Base-by-base conservation (phyloP, 805 yeast species). In the Nakazawaea holstii region DNA sequence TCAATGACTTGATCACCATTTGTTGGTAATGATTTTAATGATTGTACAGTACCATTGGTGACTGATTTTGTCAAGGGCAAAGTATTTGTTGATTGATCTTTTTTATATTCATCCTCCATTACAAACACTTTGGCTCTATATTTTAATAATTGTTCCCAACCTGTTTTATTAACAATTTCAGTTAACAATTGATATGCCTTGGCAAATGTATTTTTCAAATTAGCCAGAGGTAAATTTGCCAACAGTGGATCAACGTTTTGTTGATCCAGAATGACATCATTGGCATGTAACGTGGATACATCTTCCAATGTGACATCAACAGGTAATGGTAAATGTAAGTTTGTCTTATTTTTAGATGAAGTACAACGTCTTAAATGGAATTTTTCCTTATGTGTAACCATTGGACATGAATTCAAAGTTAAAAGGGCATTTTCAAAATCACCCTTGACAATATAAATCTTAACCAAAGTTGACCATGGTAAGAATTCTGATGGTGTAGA, bases 321-420 rank as follows among this genome's bases (percentile, higher is more conserved):
- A 3, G 95, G 94, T 37, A 84, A 69, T 0, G 95, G 95, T 37
- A 87, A 69, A 63, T 87, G 95, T 54, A 87, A 64, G 49, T 74
- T 76, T 3, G 77, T 79, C 15, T 70, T 59, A 29, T 39, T 42
- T 26, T 66, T 63, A 17, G 81, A 74, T 27, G 79, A 76, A 9
- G 77, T 77, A 4, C 82, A 73, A 56, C 94, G 69, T 59, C 76
- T 79, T 55, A 84, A 70, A 20, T 73, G 69, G 59, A 71, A 85
- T 52, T 77, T 77, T 55, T 86, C 94, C 58, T 80, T 82, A 57
- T 81, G 79, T 9, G 85, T 77, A 46, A 82, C 82, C 89, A 87
- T 84, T 24, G 95, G 95, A 58, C 91, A 84, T 13, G 92, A 81
- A 57, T 87, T 87, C 53, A 87, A 69, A 1, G 90, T 78, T 48